Evolutionary conservation across 139 green algal genomes (phyloP).

Genomic region (Ettlia oleoabundans): DNA sequence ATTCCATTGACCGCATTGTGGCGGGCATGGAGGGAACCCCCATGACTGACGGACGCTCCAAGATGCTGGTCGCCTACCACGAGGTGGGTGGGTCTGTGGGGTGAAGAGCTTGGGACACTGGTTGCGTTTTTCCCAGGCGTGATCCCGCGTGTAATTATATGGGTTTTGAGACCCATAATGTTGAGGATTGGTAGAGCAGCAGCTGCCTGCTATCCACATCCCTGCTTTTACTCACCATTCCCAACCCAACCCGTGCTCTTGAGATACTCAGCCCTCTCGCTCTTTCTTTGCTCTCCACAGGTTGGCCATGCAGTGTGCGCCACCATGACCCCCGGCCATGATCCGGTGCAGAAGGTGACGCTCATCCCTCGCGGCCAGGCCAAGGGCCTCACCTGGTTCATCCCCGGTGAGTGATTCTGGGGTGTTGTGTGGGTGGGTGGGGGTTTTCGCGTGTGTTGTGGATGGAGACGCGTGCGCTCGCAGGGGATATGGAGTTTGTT

Average conservation of each 20-base stretch:
- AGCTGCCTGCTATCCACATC: too few species aligned
- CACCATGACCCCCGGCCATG: conserved; percentile 94
- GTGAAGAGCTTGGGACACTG: too few species aligned
- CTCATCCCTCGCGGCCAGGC: conserved; percentile 97
- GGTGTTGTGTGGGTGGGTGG: too few species aligned
- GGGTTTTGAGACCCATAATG: too few species aligned
- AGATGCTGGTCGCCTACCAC: conserved; percentile 97
- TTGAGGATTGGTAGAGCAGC: too few species aligned
- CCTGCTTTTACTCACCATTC: too few species aligned
- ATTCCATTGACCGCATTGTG: conserved; percentile 97
- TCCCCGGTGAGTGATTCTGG: conserved; percentile 67
- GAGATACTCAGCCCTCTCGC: too few species aligned
- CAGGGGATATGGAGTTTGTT: too few species aligned
- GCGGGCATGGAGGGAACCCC: conserved; percentile 98
- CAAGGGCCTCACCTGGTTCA: conserved; percentile 97
- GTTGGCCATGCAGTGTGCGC: conserved; percentile 97
- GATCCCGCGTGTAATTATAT: not conserved
- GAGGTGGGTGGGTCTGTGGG: conserved; percentile 58
- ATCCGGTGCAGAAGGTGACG: conserved; percentile 99
- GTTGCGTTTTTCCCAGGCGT: not conserved
- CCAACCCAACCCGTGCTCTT: too few species aligned
- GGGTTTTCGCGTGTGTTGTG: too few species aligned
- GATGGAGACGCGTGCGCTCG: too few species aligned
- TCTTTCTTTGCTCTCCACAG: not conserved
- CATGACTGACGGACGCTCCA: conserved; percentile 97